Evolutionary conservation across 2,329 filamentous ascomycete species (phyloP), one percentile per base, ranked within the genome.

Genomic region (Claviceps digitariae): DNA sequence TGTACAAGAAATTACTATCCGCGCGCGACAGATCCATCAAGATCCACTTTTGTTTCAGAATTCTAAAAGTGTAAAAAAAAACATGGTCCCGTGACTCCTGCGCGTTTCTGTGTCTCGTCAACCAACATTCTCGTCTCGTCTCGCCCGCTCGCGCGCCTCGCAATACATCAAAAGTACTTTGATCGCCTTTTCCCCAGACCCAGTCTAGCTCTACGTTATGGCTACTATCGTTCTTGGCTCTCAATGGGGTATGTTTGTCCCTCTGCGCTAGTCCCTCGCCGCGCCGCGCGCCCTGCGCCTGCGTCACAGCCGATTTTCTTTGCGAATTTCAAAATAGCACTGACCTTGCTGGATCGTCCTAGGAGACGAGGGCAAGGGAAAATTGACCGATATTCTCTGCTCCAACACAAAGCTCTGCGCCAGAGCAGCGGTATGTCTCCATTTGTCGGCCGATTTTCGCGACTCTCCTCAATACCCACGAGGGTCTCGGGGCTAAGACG

Each of bases 301-400:
- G 45, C 27, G n/a, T 48, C 45, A 27, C 45, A 21, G 56, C 58
- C 52, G 7, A n/a, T 38, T 38, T 44, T 43, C 10, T 48, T 48
- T 47, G 31, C 40, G 40, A 25, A 21, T 23, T 5, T 15, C 2
- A 2, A 15, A 2, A 4, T 25, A 3, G 45, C n/a, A 48, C 45
- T 48, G n/a, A 48, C 27, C 10, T 23, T n/a, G 25, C 27, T 20
- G 27, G 15, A 1, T 34, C 31, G 2, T 9, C 15, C 4, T 6
- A 67, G 66, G 66, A 55, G 65, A 69, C 58, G 66, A 69, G 61
- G 66, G 66, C 57, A 70, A 70, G 60, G 67, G 67, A 52, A 70
- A 70, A 56, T 57, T 70, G 57, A 63, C 61, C 52, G 67, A 69
- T 53, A 66, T 66, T 54, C 67, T 63, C 47, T 58, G 58, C 56